Evolutionary conservation across 768 basidiomycete species (phyloP), one percentile per base, ranked within the genome.

Genomic region (Tulasnella sp.): DNA sequence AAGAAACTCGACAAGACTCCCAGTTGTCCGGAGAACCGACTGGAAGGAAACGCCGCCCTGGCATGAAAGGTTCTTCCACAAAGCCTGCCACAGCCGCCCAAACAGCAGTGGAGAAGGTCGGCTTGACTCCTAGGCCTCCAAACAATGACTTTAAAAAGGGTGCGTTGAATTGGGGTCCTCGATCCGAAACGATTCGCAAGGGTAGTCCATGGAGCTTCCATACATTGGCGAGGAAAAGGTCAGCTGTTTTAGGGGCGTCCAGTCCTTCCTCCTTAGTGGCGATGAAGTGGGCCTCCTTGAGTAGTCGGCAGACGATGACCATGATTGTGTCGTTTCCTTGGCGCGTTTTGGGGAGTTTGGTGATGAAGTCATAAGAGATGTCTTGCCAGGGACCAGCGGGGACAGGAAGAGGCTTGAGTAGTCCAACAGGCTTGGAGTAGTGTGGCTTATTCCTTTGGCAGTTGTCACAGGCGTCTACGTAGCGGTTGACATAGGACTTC

Each of bases 171-270:
- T 42, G 42, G 4, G 42, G 4, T 4, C 42, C 42, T 42, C 42
- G 42, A 42, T 42, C 42, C 42, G 42, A 42, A 42, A 80, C 5
- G 40, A 42, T 80, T 14, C 41, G 31, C 54, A 14, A 8, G 3
- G 80, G 80, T 3, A 80, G 14, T 28, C 80, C 80, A 80, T 80
- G 78, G 14, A 50, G 54, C n/a, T 79, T 79, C 80, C 86, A 88
- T 37, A 89, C 83, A 34, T 85, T 83, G 28, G 85, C 82, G 12
- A 88, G 85, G 82, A 87, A 89, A 1, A 89, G 72, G 86, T 80
- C 83, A 58, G 85, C 82, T 11, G 81, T 83, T 31, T 86, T 81
- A 44, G 81, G 78, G 75, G 84, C 83, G 0, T 88, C 87, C 42
- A 89, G 41, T 60, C n/a, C 34, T 20, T 20, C 37, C 40, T 42